Percentiles rank a stretch among this genome's conserved stretches.
Evolutionary conservation across 129 eudicot genomes (phyloP).

Genomic region (Ambrosia artemisiifolia): DNA sequence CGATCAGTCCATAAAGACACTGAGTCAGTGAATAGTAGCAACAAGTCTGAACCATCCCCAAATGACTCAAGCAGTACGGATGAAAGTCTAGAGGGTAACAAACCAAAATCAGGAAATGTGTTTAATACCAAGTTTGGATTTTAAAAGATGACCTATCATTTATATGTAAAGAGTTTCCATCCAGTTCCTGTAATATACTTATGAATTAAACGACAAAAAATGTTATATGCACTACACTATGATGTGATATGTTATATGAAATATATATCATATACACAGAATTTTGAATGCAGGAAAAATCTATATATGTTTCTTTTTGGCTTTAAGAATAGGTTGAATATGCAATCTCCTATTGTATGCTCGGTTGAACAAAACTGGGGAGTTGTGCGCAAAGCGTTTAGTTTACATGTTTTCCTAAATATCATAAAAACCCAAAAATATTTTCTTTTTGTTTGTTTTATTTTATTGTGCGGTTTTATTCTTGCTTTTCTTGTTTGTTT

Average conservation of each 20-base stretch:
- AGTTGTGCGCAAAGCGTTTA: too few relatives aligned
- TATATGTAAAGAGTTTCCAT: constrained; percentile 46
- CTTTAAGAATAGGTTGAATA: constrained; percentile 81
- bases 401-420: too few relatives aligned
- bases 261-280: constrained; percentile 25
- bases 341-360: constrained; percentile 87
- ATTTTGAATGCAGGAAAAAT: not conserved
- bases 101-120: constrained; percentile 32
- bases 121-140: not conserved
- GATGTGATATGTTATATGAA: not conserved
- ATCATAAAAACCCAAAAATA: too few relatives aligned
- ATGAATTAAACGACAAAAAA: constrained; percentile 17
- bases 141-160: too few relatives aligned
- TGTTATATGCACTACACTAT: constrained; percentile 29
- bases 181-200: constrained; percentile 34
- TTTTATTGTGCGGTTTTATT: too few relatives aligned
- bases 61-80: constrained; percentile 58
- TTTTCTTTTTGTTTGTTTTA: too few relatives aligned
- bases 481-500: too few relatives aligned
- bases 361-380: constrained; percentile 86
- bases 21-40: constrained; percentile 28
- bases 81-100: constrained; percentile 44
- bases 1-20: constrained; percentile 26
- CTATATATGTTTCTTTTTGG: constrained; percentile 59
- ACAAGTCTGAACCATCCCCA: constrained; percentile 18